Evolutionary conservation across 768 basidiomycete genomes (phyloP), one percentile per base, ranked within the genome.

Genomic region (Kwoniella mangroviensis): DNA sequence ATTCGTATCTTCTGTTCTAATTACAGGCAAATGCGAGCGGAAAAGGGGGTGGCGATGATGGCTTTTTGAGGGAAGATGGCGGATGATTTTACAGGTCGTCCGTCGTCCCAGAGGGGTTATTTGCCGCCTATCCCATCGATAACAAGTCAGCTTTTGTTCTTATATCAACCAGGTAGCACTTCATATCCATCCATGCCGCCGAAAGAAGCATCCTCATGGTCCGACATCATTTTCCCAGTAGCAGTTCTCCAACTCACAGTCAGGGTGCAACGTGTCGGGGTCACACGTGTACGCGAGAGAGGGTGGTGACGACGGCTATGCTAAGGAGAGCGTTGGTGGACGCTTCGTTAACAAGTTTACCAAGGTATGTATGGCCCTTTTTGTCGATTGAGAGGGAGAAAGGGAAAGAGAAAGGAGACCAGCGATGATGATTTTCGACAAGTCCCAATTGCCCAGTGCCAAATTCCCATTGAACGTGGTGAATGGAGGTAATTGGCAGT

Each of bases 201-300:
- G 19, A 19, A 49, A 49, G 17, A 28, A 43, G 9, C 24, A 21
- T 49, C 45, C n/a, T 40, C 26, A 52, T 45, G 9, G 9, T 61
- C 26, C 56, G 24, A 28, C 43, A 21, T 41, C 19, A 7, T 53
- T 51, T 24, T 24, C 63, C 19, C 7, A 53, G 26, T 28, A 34
- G 22, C 10, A 19, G 19, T 49, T 45, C 13, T n/a, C 6, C 51
- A 19, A 73, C 75, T 73, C 69, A 76, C 75, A 74, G 75, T 76
- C 75, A 72, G 74, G 63, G 72, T 59, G 49, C 73, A 66, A 68
- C 75, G 75, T 73, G 75, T 63, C 41, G 64, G 65, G 66, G 22
- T 68, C 67, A 72, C 75, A 76, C 75, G 75, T 69, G 70, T 45
- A 70, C 72, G 69, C 71, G 65, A 71, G 75, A 76, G 75, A 73